Base-by-base conservation (phyloP, 169 alveolate species). In the Theileria annulata region DNA sequence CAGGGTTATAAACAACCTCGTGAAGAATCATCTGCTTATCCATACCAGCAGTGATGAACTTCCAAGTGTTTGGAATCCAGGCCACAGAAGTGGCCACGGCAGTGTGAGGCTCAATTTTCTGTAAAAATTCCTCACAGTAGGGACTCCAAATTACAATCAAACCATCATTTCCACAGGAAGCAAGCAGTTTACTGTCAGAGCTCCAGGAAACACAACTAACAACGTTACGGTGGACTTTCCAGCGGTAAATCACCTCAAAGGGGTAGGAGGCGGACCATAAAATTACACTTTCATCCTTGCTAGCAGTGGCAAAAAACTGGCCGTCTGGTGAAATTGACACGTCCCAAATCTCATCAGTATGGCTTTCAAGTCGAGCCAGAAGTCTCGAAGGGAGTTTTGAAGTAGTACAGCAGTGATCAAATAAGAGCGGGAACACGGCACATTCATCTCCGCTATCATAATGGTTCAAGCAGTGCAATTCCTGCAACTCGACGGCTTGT, bases 331-430 rank as follows among this genome's bases (percentile, higher is more conserved):
- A 88, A 4, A 88, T 77, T 35, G 79, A 68, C 13, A 91, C 75
- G 76, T 86, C 93, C 94, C 94, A 91, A 31, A 91, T 86, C 83
- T 91, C 94, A 56, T 91, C 94, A 9, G 48, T 70, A 72, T 91
- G 94, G 23, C 86, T 88, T 42, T 85, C 91, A 62, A 91, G 77
- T 8, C 85, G 47, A 19, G 87, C 79, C 0, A 91, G 48, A 17
- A 92, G 84, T 15, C 70, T 62, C n/a, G 88, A 30, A 5, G 94
- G 94, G 3, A 75, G 31, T n/a, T 37, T 67, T 37, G 71, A 69
- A 13, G 42, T 80, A 25, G 56, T 69, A 37, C 94, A 90, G 33
- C 66, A 64, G 70, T 90, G 94, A 67, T 90, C 89, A 56, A 73
- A 85, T 33, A 81, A 75, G n/a, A 84, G 71, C 2, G 82, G 54